Evolutionary conservation across 768 basidiomycete species (phyloP), one percentile per base, ranked within the genome.

Genomic region (Kwoniella newhampshirensis): DNA sequence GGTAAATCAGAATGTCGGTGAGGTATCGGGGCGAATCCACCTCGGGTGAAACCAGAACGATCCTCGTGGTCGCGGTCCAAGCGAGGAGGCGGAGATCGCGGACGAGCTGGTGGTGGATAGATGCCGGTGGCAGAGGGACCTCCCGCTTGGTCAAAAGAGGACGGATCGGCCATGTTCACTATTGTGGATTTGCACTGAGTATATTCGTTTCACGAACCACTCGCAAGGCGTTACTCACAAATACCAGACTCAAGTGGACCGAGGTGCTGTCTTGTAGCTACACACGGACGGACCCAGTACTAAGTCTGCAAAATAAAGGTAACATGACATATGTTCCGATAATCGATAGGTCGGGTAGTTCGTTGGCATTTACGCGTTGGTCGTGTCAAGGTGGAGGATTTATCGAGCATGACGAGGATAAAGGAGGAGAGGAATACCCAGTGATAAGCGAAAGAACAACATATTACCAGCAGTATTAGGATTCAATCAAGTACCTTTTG

Each of bases 1-100:
- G 62, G 52, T 13, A 63, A 40, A 15, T 61, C 63, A 1, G 64
- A 48, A 49, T 69, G 70, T 37, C 68, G 51, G 32, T 65, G 60
- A 27, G 68, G 70, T 20, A 72, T 59, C 18, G 70, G 68, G 13
- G 65, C 65, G 41, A 72, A 72, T 36, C 68, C 68, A 35, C 59
- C 59, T 37, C 68, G 30, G 17, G 60, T 59, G 55, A 70, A 70
- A 12, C 67, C 67, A 32, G 59, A 35, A 25, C 59, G n/a, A 18
- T 46, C 47, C 23, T 57, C 53, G 32, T 35, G 48, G n/a, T 64
- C 60, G 15, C 56, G 35, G 23, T 40, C 25, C 18, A 12, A 36
- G 27, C 54, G 52, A 36, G 51, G 45, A 26, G 27, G 20, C 32
- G 42, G 35, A 23, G 59, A 56, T 23, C 41, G 28, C 2, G 55